Conservation (phyloP, 495 filamentous ascomycete genomes). For the Tuber microsphaerosporum region DNA sequence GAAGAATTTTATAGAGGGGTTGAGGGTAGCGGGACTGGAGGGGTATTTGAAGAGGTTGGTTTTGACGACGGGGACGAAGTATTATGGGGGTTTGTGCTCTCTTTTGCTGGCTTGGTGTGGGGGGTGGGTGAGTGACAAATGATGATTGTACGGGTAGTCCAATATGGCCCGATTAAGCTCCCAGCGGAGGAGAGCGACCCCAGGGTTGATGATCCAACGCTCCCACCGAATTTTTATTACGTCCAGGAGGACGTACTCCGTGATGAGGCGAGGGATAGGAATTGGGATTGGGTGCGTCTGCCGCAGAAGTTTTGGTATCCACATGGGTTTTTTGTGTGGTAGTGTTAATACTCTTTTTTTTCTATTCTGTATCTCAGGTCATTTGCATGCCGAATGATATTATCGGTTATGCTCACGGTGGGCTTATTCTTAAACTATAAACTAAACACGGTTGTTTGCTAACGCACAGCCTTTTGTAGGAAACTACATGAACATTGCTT, state of each 20-base stretch:
- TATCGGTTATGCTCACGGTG: constrained; percentile 45
- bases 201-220: constrained; percentile 5
- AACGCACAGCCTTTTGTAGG: constrained; percentile 39
- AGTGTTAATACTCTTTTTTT: no score
- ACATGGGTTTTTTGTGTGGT: not conserved
- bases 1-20: constrained; percentile 42
- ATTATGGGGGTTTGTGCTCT: constrained; percentile 49
- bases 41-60: constrained; percentile 43
- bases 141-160: constrained; percentile 39
- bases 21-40: no score
- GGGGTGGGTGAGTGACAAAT: constrained; percentile 48
- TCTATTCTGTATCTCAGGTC: constrained; percentile 35
- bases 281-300: constrained; percentile 42
- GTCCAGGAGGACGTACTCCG: constrained; percentile 46
- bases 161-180: constrained; percentile 20
- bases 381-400: constrained; percentile 54
- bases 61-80: constrained; percentile 51
- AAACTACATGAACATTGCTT: constrained; percentile 56
- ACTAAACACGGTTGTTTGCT: not conserved
- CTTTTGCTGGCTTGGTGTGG: not conserved
- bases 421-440: not conserved
- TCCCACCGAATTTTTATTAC: constrained; percentile 50
- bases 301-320: not conserved
- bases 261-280: constrained; percentile 39
- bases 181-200: constrained; percentile 15